Conservation (phyloP, 2,329 filamentous ascomycete genomes). For the Apiospora sp. region DNA sequence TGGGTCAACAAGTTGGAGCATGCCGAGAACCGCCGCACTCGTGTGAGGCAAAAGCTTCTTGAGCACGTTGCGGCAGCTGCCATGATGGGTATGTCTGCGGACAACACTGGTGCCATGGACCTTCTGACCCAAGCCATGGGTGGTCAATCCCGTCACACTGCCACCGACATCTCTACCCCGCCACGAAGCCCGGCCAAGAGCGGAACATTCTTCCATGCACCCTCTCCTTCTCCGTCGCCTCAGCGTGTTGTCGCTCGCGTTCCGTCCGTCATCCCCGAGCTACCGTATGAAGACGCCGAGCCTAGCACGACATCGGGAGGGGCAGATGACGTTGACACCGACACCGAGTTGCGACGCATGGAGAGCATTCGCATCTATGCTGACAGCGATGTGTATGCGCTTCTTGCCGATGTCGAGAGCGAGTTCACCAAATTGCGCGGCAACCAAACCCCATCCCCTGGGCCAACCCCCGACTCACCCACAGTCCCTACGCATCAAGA, state of each 20-base stretch:
- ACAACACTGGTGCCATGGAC: slow-evolving; percentile 45
- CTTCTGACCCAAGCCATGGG: slow-evolving; percentile 53
- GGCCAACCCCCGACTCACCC: slow-evolving; percentile 12
- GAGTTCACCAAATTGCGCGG: slow-evolving; percentile 59
- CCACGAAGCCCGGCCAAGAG: slow-evolving; percentile 65
- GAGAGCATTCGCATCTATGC: slow-evolving; percentile 76
- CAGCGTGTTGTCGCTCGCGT: slow-evolving; percentile 61
- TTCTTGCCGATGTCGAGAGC: slow-evolving; percentile 72
- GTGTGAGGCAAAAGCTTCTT: slow-evolving; percentile 80
- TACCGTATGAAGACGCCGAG: slow-evolving; percentile 55
- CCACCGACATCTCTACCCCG: slow-evolving; percentile 61
- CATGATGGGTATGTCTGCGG: slow-evolving; percentile 52
- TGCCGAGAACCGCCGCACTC: slow-evolving; percentile 78
- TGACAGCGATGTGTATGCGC: slow-evolving; percentile 70
- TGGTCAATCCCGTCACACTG: slow-evolving; percentile 45
- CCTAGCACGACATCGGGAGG: slow-evolving; percentile 25
- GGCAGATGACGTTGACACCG: slow-evolving; percentile 34
- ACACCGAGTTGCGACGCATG: slow-evolving; percentile 45
- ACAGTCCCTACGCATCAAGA: slow-evolving; percentile 45
- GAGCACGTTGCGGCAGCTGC: slow-evolving; percentile 81
- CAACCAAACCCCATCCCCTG: neutral
- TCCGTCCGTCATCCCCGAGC: slow-evolving; percentile 63
- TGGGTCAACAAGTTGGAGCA: slow-evolving; percentile 83
- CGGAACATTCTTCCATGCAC: slow-evolving; percentile 42
- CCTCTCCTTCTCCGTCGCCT: slow-evolving; percentile 54